Base-by-base conservation (phyloP, 139 green algal genomes). In the Pleodorina starrii region DNA sequence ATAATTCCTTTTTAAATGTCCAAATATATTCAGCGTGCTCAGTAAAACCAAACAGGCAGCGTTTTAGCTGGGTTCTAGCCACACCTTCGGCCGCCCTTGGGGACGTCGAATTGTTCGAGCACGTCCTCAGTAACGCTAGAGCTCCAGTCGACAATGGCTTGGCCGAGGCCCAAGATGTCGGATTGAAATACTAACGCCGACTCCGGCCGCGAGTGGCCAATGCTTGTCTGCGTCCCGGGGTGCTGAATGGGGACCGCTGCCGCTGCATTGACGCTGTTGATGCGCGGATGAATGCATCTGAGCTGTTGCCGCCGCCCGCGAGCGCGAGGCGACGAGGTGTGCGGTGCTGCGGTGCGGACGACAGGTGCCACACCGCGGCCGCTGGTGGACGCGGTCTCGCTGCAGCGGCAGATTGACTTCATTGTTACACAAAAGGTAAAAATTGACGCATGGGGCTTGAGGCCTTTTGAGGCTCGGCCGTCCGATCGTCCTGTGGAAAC, bases 61-160 rank as follows among this genome's bases (percentile, higher is more conserved):
- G n/a, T n/a, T n/a, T n/a, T n/a, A n/a, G n/a, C n/a, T n/a, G n/a
- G n/a, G n/a, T n/a, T n/a, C n/a, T n/a, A 66, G 54, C 54, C 54
- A 25, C 29, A 66, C 35, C 88, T 68, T 4, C 88, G 43, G 0
- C 57, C 42, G 32, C 88, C 88, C 36, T 89, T 80, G 0, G 42
- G 29, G 29, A 91, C 73, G 35, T 75, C 68, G 36, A 85, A 89
- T 4, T 71, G 46, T 36, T 19, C 14, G 0, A 87, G 43, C 0
- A 66, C 7, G 0, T 51, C 40, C 0, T 78, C 63, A 19, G 7
- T 27, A 1, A 87, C 81, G n/a, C 38, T 63, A 1, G 29, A 42
- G 42, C 38, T 44, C 60, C n/a, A 66, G 35, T 87, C 81, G 2
- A 87, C 81, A 63, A 87, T 87, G 0, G 60, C 81, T n/a, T 87